These are phyloP conservation scores for Linnemannia elongata DNA, from an alignment of 192 early-diverging fungal species.

Conservation along the genomic window DNA sequence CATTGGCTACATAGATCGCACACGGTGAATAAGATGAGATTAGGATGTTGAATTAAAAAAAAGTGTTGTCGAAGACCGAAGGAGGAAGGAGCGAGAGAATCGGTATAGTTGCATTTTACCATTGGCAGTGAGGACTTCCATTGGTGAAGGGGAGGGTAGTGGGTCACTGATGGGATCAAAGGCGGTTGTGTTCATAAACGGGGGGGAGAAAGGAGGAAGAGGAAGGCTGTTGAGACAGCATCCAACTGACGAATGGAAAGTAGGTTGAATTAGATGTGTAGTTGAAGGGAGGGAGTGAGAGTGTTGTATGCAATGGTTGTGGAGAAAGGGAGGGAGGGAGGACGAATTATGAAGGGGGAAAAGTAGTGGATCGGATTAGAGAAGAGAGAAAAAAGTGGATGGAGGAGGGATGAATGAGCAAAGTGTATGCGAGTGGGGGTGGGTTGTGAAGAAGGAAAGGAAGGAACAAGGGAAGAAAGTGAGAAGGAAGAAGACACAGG, in stretches of 20 bases:
- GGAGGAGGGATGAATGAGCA: slow-evolving; percentile 2
- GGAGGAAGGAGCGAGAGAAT: background rate
- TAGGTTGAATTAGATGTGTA: background rate
- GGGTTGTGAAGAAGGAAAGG: too few relatives aligned
- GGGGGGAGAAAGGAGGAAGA: background rate
- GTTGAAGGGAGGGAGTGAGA: background rate
- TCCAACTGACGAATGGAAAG: background rate
- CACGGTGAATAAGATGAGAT: background rate
- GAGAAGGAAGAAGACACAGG: background rate
- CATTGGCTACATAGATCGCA: background rate
- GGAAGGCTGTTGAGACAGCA: background rate
- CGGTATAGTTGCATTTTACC: background rate
- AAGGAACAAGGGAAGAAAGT: background rate
- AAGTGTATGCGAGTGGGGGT: too few relatives aligned
- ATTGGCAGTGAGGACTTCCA: background rate
- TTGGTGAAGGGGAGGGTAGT: background rate
- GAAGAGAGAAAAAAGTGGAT: background rate
- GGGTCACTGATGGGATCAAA: background rate
- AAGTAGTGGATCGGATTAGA: background rate
- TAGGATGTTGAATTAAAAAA: background rate
- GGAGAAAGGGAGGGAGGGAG: background rate
- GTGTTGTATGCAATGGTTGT: background rate
- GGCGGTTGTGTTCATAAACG: background rate
- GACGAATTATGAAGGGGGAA: background rate
- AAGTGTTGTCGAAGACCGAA: background rate